Percentiles rank a stretch among this genome's conserved stretches.
Evolutionary conservation across 2,329 filamentous ascomycete species (phyloP).

Genomic region (Thyridium curvatum): DNA sequence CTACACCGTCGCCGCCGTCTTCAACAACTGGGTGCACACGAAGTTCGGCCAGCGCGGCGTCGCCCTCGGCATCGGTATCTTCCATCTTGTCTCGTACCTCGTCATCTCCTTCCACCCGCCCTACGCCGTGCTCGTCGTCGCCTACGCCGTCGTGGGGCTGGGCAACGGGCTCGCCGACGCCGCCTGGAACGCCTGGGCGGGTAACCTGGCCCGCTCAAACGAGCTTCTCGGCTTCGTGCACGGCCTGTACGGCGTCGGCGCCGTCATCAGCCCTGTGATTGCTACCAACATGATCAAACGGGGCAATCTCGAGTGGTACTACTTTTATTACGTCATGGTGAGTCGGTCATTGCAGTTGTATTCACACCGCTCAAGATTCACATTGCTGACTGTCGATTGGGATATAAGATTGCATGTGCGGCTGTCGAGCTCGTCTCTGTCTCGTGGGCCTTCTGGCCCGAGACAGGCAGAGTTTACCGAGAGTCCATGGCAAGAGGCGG

Average conservation of each 20-base stretch:
- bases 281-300: conserved; percentile 66
- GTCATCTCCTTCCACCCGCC: conserved; percentile 60
- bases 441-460: conserved; percentile 49
- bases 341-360: no score
- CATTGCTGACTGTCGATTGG: no score
- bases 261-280: conserved; percentile 61
- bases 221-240: conserved; percentile 63
- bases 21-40: conserved; percentile 34
- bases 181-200: conserved; percentile 50
- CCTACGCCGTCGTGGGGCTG: conserved; percentile 61
- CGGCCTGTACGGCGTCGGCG: conserved; percentile 62
- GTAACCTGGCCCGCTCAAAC: conserved; percentile 63
- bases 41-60: conserved; percentile 59
- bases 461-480: conserved; percentile 48
- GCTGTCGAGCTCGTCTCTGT: conserved; percentile 46
- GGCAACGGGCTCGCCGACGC: conserved; percentile 61
- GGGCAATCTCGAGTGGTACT: conserved; percentile 56
- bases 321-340: conserved; percentile 72
- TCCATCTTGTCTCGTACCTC: conserved; percentile 59
- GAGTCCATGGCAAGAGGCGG: conserved; percentile 18
- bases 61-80: conserved; percentile 50
- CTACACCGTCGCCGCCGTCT: conserved; percentile 36
- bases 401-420: conserved; percentile 40
- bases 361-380: no score
- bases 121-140: conserved; percentile 58